Evolutionary conservation across 2,329 filamentous ascomycete species (phyloP), one percentile per base, ranked within the genome.

Genomic region (Didymella lethalis): DNA sequence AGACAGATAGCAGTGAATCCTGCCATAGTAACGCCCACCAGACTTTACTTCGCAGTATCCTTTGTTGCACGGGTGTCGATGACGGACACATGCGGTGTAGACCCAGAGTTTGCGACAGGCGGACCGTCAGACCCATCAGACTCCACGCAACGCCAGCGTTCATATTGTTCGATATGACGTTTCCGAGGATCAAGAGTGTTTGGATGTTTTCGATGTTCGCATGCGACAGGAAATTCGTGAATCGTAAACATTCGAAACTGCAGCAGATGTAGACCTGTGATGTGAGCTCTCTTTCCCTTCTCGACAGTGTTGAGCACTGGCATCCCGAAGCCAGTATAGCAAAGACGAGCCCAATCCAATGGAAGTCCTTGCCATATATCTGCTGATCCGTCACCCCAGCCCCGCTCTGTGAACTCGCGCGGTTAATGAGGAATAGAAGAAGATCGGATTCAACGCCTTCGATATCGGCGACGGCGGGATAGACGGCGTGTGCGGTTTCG

Each of bases 231-330:
- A 88, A 88, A 63, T 88, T 88, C 25, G 84, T 86, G 74, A 87
- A 85, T 18, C 86, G 83, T 26, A 88, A 78, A 66, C 86, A 88
- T 70, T 88, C 86, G 62, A 88, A 88, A 48, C 85, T 86, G 73
- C 86, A 88, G 74, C 86, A 88, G 4, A 88, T 81, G 70, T 87
- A 88, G 29, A 88, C 86, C 67, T 88, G 86, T 10, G 86, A 88
- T 7, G 85, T 88, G 64, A 88, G 72, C 66, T 88, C 86, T 61
- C 86, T 75, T 68, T 88, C 84, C 67, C 86, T 86, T 26, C 84
- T 80, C 3, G 83, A 81, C 47, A 87, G 72, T 36, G 82, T 81
- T 8, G 85, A 87, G 29, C 83, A 87, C 69, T 88, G 86, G 55
- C 85, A 86, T 20, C 86, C 86, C 25, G 84, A 87, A 5, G 85